phyloP scores from a whole-genome alignment of 139 green algal species.

The Chlorella sp. region DNA sequence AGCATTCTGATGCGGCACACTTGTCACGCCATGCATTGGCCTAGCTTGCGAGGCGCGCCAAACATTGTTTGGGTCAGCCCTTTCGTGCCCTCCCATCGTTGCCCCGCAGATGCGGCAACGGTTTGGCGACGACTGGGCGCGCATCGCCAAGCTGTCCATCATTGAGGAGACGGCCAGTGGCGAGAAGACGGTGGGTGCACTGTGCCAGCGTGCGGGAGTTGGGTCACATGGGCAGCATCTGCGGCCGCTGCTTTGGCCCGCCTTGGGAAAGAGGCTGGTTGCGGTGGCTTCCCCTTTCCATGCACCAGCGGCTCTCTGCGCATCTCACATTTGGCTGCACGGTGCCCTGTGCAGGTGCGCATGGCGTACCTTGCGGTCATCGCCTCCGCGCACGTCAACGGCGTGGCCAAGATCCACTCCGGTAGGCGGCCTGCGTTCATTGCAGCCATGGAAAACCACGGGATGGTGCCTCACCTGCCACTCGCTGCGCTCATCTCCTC shows the following conservation, averaged over 20 bases:
- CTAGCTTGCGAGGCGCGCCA: no score
- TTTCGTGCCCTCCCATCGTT: background rate
- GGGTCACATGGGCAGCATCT: no score
- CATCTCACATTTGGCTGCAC: background rate
- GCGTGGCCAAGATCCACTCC: conserved; percentile 96
- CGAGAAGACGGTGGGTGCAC: conserved; percentile 73
- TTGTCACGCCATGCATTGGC: no score
- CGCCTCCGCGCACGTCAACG: conserved; percentile 89
- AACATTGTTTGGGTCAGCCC: no score
- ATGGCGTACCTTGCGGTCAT: conserved; percentile 98
- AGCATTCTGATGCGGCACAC: no score
- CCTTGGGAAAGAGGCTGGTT: background rate
- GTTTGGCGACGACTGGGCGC: conserved; percentile 88
- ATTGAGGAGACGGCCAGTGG: conserved; percentile 88
- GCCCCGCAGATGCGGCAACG: conserved; percentile 67
- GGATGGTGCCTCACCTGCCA: background rate
- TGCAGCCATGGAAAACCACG: background rate
- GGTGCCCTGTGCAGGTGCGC: conserved; percentile 83
- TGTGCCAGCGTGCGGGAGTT: background rate
- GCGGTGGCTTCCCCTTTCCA: background rate
- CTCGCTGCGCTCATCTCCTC: no score
- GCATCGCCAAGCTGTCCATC: conserved; percentile 91
- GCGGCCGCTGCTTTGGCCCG: no score
- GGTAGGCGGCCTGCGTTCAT: conserved; percentile 14
- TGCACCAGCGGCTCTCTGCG: background rate